phyloP scores from a whole-genome alignment of 164 flowering plant species.

The Berberis thunbergii region DNA sequence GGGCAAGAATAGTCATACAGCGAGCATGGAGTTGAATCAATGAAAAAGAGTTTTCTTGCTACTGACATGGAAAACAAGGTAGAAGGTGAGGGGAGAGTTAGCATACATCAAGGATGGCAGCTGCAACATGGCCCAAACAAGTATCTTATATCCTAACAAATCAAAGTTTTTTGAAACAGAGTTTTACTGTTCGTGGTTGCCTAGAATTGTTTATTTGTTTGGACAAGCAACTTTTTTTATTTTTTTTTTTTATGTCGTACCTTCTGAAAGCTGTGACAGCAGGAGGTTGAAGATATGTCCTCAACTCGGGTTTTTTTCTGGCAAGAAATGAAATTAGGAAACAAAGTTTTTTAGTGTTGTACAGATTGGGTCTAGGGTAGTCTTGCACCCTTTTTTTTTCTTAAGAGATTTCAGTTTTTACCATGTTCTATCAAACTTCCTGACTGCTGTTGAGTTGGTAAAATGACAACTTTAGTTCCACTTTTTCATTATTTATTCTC shows the following conservation, averaged over 20 bases:
- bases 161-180: not conserved
- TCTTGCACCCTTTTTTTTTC: not conserved
- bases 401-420: not conserved
- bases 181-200: not conserved
- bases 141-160: not conserved
- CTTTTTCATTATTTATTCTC: not conserved
- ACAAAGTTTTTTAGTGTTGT: not conserved
- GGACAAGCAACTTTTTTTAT: too few relatives aligned
- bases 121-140: not conserved
- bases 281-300: too few relatives aligned
- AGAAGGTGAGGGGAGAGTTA: conserved; percentile 13
- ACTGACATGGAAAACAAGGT: conserved; percentile 25
- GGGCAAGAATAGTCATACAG: conserved; percentile 48
- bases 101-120: conserved; percentile 11
- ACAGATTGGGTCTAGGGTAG: conserved; percentile 6
- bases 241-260: too few relatives aligned
- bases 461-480: not conserved
- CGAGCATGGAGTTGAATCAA: conserved; percentile 58
- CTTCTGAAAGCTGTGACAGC: too few relatives aligned
- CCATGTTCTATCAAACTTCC: not conserved
- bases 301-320: too few relatives aligned
- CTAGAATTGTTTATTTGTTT: too few relatives aligned
- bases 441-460: not conserved
- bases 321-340: too few relatives aligned
- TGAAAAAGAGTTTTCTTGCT: conserved; percentile 24